Evolutionary conservation across 306 rosid genomes (phyloP), one percentile per base, ranked within the genome.

Genomic region (Glycine latifolia): DNA sequence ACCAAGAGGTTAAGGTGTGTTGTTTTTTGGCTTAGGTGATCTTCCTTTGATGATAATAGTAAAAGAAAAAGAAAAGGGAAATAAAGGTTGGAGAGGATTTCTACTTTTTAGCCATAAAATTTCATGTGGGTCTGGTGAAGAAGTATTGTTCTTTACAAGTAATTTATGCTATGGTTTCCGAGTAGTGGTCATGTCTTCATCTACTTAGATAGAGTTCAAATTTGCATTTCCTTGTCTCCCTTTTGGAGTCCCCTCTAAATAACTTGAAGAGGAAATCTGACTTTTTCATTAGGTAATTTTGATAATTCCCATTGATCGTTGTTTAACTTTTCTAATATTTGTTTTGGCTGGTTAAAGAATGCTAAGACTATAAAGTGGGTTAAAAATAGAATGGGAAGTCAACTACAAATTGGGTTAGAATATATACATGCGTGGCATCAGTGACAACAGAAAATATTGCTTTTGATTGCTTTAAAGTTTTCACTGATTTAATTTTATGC

Each of bases 1-100:
- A 78, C 84, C 92, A 90, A 76, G 99, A 95, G 76, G 99, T 91
- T 75, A 95, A 93, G 97, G 99, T 93, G 87, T 35, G 80, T 44
- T 44, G 31, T 80, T 77, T n/a, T 55, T 31, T 56, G 67, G 31
- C 31, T 26, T 0, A 33, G 8, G 54, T 9, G 8, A 37, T 11
- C 69, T 75, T 69, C 72, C 56, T 72, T 83, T 13, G 67, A 84
- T 6, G 49, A 3, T 74, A 43, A 74, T 78, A 16, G 46, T 63
- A 55, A 60, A 86, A 73, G 70, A 39, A 72, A 81, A 60, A 41
- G 68, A 63, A 8, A 68, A 48, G 68, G 58, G 69, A 52, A n/a
- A 15, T 56, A 59, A 49, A 70, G 55, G 71, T 53, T 55, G 46
- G 20, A 11, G 20, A 53, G 12, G 44, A 71, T 13, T 66, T 69